Evolutionary conservation across 208 protist genomes (phyloP), one percentile per base, ranked within the genome.

Genomic region (Phytomonas francai): DNA sequence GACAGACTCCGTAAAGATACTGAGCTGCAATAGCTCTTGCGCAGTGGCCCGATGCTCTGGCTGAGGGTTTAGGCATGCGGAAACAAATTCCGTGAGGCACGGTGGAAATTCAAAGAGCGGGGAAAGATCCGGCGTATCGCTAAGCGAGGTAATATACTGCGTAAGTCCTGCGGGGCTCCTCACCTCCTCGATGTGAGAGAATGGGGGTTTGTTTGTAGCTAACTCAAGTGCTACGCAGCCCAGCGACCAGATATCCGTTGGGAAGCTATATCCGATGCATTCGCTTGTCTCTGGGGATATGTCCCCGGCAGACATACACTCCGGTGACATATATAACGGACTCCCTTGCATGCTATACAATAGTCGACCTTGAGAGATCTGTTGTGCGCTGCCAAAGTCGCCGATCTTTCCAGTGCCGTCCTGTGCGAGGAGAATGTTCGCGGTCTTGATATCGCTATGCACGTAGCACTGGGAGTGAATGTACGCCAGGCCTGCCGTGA

Each of bases 361-460:
- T 32, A 89, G 70, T 62, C 92, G 80, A 6, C 83, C 87, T 0
- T 76, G 58, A 14, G 64, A 63, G 34, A 97, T 71, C 25, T 74
- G 70, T n/a, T 79, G 76, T 6, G 90, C 91, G 28, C 86, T 94
- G 16, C 94, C 94, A 69, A 98, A 97, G 72, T 98, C 94, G 29
- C 88, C 93, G 59, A 98, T 95, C 75, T 97, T 97, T 60, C 79
- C 81, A 49, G 77, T 81, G 33, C 85, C 89, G 7, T 95, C 85
- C 30, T 59, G 58, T 25, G 79, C 84, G 19, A 98, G 74, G 62
- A 98, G 85, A 19, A 97, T 77, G 76, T 98, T 98, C 29, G 88
- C 88, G 0, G 92, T 93, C 76, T 98, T 98, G 65, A 98, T 87
- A 74, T 98, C 94, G 67, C 91, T 66, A 70, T 98, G 94, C 5